Evolutionary conservation across 139 green algal species (phyloP), one percentile per base, ranked within the genome.

Genomic region (Gonium pectorale): DNA sequence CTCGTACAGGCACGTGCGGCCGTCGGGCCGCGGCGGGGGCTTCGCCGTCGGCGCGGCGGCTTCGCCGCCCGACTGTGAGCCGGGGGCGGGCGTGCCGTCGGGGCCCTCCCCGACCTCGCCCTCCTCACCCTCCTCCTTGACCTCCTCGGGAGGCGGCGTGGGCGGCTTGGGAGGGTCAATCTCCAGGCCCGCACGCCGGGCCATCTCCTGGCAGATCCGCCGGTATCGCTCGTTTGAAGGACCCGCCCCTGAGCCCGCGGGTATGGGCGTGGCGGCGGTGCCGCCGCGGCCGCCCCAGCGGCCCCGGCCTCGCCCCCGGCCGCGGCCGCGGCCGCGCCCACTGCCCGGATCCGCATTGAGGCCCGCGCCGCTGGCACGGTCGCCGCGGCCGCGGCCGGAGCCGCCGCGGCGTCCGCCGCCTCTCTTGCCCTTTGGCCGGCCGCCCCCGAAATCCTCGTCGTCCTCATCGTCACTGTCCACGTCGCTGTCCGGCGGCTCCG

Each of bases 161-260:
- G 75, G 59, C 43, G 75, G 59, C 29, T 22, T 9, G 13, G 75
- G 59, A 26, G 75, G 56, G 29, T 82, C 75, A 27, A 82, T 82
- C 1, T 44, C 15, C 35, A 83, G 43, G 2, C 77, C 62, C 22
- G 21, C 31, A 26, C 5, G 4, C 33, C 60, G 40, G 3, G 77
- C 77, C 44, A 74, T 51, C 26, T 83, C 43, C 19, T 24, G 77
- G 6, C 60, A 73, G 43, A 63, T 73, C 2, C 44, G 19, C 2
- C 77, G 77, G 60, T 83, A 83, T 21, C 43, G 31, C 77, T 73
- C 62, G 22, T 83, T 83, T 43, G 77, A 83, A 1, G 77, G 77
- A 15, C 77, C 77, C 0, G 77, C 19, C 8, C 77, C 77, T 1
- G 62, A 74, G 43, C 77, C 77, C 22, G 43, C 77, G 60, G 77